These are phyloP conservation scores for Raffaelea arxii DNA, from an alignment of 2,329 filamentous ascomycete species.

Conservation along the genomic window DNA sequence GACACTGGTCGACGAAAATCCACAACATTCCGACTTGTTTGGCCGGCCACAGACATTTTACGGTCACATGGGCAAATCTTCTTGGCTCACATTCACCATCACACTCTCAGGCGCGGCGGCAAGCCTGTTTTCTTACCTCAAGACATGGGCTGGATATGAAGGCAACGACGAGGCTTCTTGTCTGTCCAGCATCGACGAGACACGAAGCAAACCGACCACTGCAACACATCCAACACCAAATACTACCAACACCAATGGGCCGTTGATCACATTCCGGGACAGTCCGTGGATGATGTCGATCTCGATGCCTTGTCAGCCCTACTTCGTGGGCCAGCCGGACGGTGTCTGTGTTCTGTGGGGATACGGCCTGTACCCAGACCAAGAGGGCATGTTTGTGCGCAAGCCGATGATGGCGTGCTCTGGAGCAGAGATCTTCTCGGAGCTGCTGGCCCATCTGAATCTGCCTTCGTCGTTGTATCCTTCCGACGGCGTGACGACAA, in stretches of 20 bases:
- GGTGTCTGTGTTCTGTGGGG: conserved; percentile 25
- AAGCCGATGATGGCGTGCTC: conserved; percentile 27
- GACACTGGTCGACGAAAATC: conserved; percentile 17
- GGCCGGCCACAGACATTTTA: conserved; percentile 29
- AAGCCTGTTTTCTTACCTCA: conserved; percentile 19
- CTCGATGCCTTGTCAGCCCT: conserved; percentile 26
- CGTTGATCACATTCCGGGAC: conserved; percentile 25
- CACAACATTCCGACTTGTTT: conserved; percentile 17
- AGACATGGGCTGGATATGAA: conserved; percentile 12
- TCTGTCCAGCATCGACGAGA: not conserved
- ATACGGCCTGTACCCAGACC: conserved; percentile 22
- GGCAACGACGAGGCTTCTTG: not conserved
- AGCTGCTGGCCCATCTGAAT: conserved; percentile 23
- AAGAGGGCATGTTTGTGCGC: conserved; percentile 21
- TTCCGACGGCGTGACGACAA: conserved; percentile 14
- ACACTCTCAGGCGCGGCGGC: conserved; percentile 18
- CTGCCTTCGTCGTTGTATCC: conserved; percentile 16
- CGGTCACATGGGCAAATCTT: conserved; percentile 22
- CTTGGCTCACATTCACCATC: conserved; percentile 26
- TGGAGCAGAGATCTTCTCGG: conserved; percentile 24
- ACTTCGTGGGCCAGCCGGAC: conserved; percentile 23
- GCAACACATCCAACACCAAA: conserved; percentile 6
- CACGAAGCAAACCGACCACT: conserved; percentile 8
- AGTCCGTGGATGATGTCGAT: conserved; percentile 27
- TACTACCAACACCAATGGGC: conserved; percentile 9